Percentiles rank a stretch among this genome's conserved stretches.
These are phyloP conservation scores for Kodamaea lidongshanica DNA, from an alignment of 805 yeast species.

Conservation along the genomic window DNA sequence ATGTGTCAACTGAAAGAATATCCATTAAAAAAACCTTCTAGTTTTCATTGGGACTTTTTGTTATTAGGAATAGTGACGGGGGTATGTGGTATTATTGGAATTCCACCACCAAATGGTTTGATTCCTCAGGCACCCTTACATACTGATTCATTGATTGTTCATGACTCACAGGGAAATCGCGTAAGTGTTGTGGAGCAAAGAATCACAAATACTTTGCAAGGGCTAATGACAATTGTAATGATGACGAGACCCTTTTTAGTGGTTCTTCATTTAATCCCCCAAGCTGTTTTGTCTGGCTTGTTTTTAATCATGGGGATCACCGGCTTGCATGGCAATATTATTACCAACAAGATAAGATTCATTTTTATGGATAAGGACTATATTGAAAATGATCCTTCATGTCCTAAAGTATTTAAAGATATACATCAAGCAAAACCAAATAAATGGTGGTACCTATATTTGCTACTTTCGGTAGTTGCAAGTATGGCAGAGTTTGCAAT, in stretches of 20 bases:
- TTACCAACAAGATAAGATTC: conserved; percentile 57
- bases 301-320: conserved; percentile 90
- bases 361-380: conserved; percentile 51
- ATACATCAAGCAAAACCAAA: conserved; percentile 23
- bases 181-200: conserved; percentile 81
- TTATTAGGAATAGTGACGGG: conserved; percentile 84
- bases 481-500: conserved; percentile 79
- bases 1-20: conserved; percentile 84
- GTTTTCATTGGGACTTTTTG: conserved; percentile 90
- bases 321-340: conserved; percentile 63
- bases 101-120: conserved; percentile 94
- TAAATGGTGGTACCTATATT: conserved; percentile 51
- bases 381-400: conserved; percentile 28
- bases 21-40: conserved; percentile 77
- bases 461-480: conserved; percentile 56
- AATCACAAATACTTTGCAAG: conserved; percentile 78
- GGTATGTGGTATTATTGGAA: conserved; percentile 76
- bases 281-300: conserved; percentile 85
- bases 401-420: conserved; percentile 30
- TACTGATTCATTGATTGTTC: conserved; percentile 67
- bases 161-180: conserved; percentile 34
- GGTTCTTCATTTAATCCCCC: conserved; percentile 82
- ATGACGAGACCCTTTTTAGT: conserved; percentile 84
- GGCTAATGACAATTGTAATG: conserved; percentile 73
- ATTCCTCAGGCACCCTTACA: conserved; percentile 97